Percentiles rank a stretch among this genome's conserved stretches.
phyloP scores from a whole-genome alignment of 2,329 filamentous ascomycete genomes.

The Penicillium capsulatum region DNA sequence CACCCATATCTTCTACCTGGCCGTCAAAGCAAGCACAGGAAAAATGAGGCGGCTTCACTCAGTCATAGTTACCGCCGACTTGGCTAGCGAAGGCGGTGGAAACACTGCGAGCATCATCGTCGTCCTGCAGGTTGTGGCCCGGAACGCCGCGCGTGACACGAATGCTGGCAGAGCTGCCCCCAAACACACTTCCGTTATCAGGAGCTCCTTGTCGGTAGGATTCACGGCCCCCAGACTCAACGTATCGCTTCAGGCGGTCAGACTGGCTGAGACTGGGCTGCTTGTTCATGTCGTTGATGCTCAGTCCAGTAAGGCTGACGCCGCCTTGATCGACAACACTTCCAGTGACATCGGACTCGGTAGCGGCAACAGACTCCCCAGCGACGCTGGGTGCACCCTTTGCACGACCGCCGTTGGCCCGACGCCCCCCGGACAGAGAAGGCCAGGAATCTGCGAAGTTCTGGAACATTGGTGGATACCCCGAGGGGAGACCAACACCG shows the following conservation, averaged over 20 bases:
- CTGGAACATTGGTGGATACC: slow-evolving; percentile 93
- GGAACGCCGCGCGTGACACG: slow-evolving; percentile 45
- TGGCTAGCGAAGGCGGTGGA: slow-evolving; percentile 97
- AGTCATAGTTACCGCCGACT: slow-evolving; percentile 66
- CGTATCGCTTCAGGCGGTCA: slow-evolving; percentile 89
- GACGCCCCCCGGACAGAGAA: slow-evolving; percentile 66
- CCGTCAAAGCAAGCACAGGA: background rate
- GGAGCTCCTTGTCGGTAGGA: slow-evolving; percentile 48
- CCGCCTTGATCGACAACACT: slow-evolving; percentile 79
- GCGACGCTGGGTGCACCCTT: slow-evolving; percentile 73
- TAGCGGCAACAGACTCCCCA: slow-evolving; percentile 87
- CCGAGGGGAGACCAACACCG: slow-evolving; percentile 72
- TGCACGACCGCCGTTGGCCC: slow-evolving; percentile 61
- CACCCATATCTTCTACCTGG: too few relatives aligned
- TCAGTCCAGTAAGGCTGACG: slow-evolving; percentile 81
- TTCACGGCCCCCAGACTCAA: slow-evolving; percentile 73
- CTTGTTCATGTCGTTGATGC: slow-evolving; percentile 66
- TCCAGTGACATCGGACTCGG: slow-evolving; percentile 78
- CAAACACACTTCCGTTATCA: slow-evolving; percentile 63
- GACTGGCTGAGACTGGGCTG: slow-evolving; percentile 72
- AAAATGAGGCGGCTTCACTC: slow-evolving; percentile 32
- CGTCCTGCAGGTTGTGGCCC: slow-evolving; percentile 59
- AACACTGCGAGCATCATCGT: slow-evolving; percentile 84
- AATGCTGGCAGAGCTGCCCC: slow-evolving; percentile 53
- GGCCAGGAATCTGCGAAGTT: slow-evolving; percentile 92